These are phyloP conservation scores for Amniculicola lignicola DNA, from an alignment of 495 filamentous ascomycete genomes.

Conservation along the genomic window DNA sequence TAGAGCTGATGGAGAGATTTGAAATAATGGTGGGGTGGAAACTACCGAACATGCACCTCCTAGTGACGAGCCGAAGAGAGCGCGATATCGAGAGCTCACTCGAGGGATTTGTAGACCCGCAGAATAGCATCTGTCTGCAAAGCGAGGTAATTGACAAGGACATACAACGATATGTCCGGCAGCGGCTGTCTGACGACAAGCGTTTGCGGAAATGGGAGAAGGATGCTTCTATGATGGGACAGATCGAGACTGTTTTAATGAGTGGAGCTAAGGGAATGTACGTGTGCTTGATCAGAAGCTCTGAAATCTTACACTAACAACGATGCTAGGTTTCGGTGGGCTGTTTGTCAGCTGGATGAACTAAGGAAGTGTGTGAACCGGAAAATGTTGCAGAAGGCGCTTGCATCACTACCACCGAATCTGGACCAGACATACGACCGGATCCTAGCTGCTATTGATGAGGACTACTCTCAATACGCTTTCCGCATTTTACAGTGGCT, in stretches of 20 bases:
- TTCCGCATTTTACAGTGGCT: conserved; percentile 28
- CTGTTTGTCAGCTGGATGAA: not conserved
- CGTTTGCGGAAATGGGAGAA: not conserved
- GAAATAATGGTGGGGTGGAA: conserved; percentile 8
- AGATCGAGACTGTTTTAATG: conserved; percentile 1
- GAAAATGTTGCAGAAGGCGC: not conserved
- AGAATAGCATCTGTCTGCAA: conserved; percentile 7
- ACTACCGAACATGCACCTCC: conserved; percentile 4
- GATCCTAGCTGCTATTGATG: conserved; percentile 25
- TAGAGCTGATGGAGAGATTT: conserved; percentile 6
- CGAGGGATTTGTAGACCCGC: not conserved
- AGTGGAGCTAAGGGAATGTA: conserved; percentile 7
- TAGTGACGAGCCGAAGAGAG: conserved; percentile 10
- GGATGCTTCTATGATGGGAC: not conserved
- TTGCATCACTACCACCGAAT: not conserved
- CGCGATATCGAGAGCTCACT: conserved; percentile 1
- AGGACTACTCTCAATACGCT: conserved; percentile 18
- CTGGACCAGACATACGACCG: conserved; percentile 11
- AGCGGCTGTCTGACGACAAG: not conserved
- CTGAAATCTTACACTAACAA: not conserved
- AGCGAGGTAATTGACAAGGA: conserved; percentile 2
- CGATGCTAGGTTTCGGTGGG: conserved; percentile 35
- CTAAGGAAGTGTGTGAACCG: not conserved
- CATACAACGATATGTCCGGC: conserved; percentile 10
- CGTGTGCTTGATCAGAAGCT: not conserved